phyloP scores from a whole-genome alignment of 495 filamentous ascomycete species.

The Tetracladium marchalianum region DNA sequence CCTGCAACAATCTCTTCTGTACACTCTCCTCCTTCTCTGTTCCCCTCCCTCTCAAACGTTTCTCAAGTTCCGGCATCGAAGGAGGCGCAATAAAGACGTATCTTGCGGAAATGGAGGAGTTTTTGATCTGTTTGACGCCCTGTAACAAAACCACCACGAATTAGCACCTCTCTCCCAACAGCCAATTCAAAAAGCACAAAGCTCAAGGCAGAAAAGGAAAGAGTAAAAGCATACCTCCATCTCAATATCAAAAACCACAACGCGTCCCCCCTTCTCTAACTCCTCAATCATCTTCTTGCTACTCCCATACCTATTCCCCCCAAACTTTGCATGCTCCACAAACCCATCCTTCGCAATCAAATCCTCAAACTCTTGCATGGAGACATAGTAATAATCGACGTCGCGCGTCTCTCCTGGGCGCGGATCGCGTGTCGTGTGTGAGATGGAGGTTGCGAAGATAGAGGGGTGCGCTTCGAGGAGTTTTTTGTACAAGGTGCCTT shows the following conservation, averaged over 20 bases:
- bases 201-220: background rate
- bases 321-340: conserved; percentile 82
- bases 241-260: conserved; percentile 80
- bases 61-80: conserved; percentile 65
- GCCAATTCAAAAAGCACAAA: too few species aligned
- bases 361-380: conserved; percentile 55
- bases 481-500: conserved; percentile 73
- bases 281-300: conserved; percentile 65
- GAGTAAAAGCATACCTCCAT: conserved; percentile 53
- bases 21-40: conserved; percentile 78
- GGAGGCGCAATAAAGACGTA: conserved; percentile 80
- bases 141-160: conserved; percentile 4
- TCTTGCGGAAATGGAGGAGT: conserved; percentile 62
- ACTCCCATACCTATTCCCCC: conserved; percentile 85
- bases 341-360: conserved; percentile 64
- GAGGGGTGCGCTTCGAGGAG: conserved; percentile 58
- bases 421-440: conserved; percentile 76
- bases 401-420: conserved; percentile 68
- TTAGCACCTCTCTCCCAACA: conserved; percentile 1
- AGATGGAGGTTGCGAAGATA: conserved; percentile 74
- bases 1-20: conserved; percentile 64
- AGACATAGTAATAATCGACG: conserved; percentile 73
- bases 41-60: conserved; percentile 65
- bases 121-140: conserved; percentile 93
- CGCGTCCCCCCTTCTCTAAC: conserved; percentile 54